Conservation (phyloP, 83 land plant species). For the Isoetes engelmannii region DNA sequence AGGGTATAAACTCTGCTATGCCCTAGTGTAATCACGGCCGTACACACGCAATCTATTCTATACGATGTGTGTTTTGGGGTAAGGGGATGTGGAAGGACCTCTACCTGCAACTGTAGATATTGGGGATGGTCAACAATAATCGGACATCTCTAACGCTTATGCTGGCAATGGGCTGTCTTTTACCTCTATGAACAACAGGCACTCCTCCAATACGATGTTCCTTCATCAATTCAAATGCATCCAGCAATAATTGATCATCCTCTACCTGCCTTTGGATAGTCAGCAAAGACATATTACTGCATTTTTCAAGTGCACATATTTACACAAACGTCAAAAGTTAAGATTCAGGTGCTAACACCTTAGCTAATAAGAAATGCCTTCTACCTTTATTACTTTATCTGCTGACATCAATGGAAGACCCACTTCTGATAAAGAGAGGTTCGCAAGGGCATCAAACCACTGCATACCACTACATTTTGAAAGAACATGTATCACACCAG, state of each 20-base stretch:
- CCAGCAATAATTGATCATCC: slow-evolving; percentile 65
- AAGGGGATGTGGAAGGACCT: too few relatives aligned
- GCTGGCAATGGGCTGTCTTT: slow-evolving; percentile 53
- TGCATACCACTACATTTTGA: slow-evolving; percentile 65
- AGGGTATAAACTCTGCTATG: too few relatives aligned
- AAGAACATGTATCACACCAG: slow-evolving; percentile 72
- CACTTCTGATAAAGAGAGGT: slow-evolving; percentile 47
- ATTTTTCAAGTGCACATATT: background rate
- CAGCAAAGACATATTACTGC: too few relatives aligned
- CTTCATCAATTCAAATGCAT: slow-evolving; percentile 72
- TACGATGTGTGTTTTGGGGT: too few relatives aligned
- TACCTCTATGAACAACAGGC: slow-evolving; percentile 52
- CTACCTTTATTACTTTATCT: slow-evolving; percentile 46
- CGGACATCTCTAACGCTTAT: slow-evolving; percentile 77
- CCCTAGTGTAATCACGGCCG: too few relatives aligned
- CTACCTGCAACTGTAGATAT: slow-evolving; percentile 64
- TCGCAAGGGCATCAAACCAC: slow-evolving; percentile 82
- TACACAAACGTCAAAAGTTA: background rate
- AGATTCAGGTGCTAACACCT: too few relatives aligned
- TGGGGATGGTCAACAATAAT: slow-evolving; percentile 61
- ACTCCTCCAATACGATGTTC: slow-evolving; percentile 62
- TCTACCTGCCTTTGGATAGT: slow-evolving; percentile 34
- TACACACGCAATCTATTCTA: too few relatives aligned
- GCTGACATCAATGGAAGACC: slow-evolving; percentile 71
- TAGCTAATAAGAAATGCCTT: background rate